Conservation (phyloP, 1,139 yeast species). For the Diutina siamensis region DNA sequence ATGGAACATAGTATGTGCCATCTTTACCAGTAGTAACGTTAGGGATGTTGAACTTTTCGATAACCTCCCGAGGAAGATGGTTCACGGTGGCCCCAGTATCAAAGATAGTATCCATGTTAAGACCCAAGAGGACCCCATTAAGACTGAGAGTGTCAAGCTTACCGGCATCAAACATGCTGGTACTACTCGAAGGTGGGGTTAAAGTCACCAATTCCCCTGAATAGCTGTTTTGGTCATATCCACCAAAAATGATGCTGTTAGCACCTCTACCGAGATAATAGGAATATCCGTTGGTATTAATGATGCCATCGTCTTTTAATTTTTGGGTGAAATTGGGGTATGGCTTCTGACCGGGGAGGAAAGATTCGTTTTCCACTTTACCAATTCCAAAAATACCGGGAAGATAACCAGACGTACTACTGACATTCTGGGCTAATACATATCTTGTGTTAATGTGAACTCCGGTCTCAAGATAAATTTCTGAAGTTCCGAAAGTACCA, state of each 20-base stretch:
- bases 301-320: neutral
- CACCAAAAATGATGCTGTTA: neutral
- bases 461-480: neutral
- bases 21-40: neutral
- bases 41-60: neutral
- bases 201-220: neutral
- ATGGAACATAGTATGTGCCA: too few relatives aligned
- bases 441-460: slow-evolving; percentile 8
- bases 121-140: neutral
- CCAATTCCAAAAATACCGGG: slow-evolving; percentile 9
- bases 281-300: neutral
- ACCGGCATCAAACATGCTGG: neutral
- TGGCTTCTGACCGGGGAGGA: neutral
- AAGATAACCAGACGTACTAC: neutral
- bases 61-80: neutral
- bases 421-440: slow-evolving; percentile 6
- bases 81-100: neutral
- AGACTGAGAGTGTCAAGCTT: neutral
- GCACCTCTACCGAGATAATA: neutral
- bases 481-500: slow-evolving; percentile 8
- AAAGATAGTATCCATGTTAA: neutral
- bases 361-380: neutral
- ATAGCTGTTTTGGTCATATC: neutral
- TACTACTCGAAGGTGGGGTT: neutral
- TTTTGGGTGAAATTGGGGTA: neutral